A percentile compares a stretch with the other conserved stretches of the same genome.
These are phyloP conservation scores for Euphorbia peplus DNA, from an alignment of 345 rosid genomes.

Conservation along the genomic window DNA sequence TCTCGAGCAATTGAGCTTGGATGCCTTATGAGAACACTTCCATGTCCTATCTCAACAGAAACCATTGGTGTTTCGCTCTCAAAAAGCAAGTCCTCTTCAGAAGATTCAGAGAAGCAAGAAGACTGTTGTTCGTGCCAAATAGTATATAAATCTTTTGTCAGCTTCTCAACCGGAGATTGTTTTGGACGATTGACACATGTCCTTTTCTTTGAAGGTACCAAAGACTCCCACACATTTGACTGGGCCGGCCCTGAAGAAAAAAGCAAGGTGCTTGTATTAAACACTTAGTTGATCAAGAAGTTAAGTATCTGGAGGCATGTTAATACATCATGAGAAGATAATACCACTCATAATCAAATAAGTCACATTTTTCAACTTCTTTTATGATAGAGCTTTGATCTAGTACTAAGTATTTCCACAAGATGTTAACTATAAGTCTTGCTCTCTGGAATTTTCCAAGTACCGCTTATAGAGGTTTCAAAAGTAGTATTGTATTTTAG, in stretches of 20 bases:
- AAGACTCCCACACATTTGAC: conserved; percentile 79
- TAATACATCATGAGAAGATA: background rate
- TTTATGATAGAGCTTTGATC: background rate
- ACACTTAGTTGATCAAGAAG: background rate
- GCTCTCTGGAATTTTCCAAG: background rate
- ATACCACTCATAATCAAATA: background rate
- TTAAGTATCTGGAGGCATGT: background rate
- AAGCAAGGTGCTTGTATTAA: conserved; percentile 7
- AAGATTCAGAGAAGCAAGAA: conserved; percentile 78
- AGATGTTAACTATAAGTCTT: background rate
- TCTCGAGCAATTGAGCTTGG: conserved; percentile 80
- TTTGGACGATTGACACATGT: conserved; percentile 82
- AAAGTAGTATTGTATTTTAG: background rate
- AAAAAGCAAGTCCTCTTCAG: conserved; percentile 90
- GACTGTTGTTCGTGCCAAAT: conserved; percentile 95
- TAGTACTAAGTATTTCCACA: background rate
- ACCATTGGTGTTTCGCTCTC: conserved; percentile 90
- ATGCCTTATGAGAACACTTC: conserved; percentile 81
- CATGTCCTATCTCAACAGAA: conserved; percentile 96
- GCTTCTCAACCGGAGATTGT: conserved; percentile 88
- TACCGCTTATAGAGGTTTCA: background rate
- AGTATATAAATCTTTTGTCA: conserved; percentile 72
- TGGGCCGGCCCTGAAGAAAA: conserved; percentile 72
- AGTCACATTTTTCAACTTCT: background rate
- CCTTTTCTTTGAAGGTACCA: conserved; percentile 88